Percentiles rank a stretch among this genome's conserved stretches.
Conservation (phyloP, 768 basidiomycete species). For the Tricholoma bakamatsutake region DNA sequence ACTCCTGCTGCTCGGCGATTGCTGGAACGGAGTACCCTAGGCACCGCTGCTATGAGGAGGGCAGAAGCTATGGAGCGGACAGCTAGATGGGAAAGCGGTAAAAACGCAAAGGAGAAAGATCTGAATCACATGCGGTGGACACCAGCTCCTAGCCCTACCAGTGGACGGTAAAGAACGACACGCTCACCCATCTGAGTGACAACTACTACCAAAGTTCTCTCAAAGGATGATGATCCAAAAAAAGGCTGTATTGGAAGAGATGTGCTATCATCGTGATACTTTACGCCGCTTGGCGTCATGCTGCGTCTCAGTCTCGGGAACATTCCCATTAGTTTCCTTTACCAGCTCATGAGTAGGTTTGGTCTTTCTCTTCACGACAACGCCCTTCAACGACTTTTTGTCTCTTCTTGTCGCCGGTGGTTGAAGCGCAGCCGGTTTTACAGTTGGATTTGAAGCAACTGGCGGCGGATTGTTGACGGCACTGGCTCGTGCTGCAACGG, state of each 20-base stretch:
- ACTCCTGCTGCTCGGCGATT: constrained; percentile 84
- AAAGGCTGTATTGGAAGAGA: neutral
- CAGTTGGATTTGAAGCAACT: constrained; percentile 27
- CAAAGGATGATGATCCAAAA: neutral
- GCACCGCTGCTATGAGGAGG: constrained; percentile 54
- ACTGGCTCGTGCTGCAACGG: constrained; percentile 65
- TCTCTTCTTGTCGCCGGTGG: constrained; percentile 50
- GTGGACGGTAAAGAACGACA: constrained; percentile 5
- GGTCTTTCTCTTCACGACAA: constrained; percentile 71
- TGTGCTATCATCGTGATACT: constrained; percentile 24
- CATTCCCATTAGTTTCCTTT: constrained; percentile 10
- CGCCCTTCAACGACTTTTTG: constrained; percentile 70
- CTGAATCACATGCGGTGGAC: constrained; percentile 71
- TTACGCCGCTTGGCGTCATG: constrained; percentile 58
- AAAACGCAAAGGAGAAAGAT: constrained; percentile 50
- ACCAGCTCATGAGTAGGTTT: constrained; percentile 29
- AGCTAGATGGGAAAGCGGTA: constrained; percentile 48
- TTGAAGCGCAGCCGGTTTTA: constrained; percentile 21
- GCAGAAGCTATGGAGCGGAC: constrained; percentile 61
- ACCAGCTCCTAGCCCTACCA: constrained; percentile 50
- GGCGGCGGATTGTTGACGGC: constrained; percentile 40
- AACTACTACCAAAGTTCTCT: neutral
- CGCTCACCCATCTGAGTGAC: neutral
- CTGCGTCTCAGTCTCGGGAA: constrained; percentile 20
- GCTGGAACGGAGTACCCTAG: constrained; percentile 65